These are phyloP conservation scores for Ophiocordyceps robertsii DNA, from an alignment of 2,329 filamentous ascomycete genomes.

Conservation along the genomic window DNA sequence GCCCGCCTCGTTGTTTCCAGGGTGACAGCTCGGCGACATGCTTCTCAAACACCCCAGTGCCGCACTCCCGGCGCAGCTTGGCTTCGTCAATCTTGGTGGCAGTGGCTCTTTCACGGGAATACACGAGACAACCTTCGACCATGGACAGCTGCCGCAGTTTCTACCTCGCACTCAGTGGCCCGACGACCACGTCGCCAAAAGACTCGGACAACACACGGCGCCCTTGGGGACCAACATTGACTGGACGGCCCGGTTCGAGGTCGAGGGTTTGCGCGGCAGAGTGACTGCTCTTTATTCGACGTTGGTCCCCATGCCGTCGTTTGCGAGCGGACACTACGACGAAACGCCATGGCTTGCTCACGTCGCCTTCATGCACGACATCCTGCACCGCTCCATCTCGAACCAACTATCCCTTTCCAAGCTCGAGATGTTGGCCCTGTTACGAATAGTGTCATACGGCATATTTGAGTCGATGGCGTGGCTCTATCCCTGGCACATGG, in stretches of 20 bases:
- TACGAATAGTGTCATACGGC: conserved; percentile 8
- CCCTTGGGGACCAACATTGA: neutral
- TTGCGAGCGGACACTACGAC: conserved; percentile 4
- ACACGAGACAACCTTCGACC: conserved; percentile 2
- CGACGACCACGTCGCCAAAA: neutral
- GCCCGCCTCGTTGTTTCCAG: no score
- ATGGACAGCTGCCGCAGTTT: conserved; percentile 8
- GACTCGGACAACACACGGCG: neutral
- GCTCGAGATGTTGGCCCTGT: conserved; percentile 4
- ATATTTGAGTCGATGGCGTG: conserved; percentile 5
- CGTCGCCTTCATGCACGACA: conserved; percentile 4
- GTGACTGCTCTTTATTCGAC: conserved; percentile 1
- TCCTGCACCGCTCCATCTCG: conserved; percentile 4
- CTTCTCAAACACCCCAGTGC: no score
- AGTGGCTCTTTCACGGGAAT: neutral
- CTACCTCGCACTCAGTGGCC: conserved; percentile 7
- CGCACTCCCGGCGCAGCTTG: neutral
- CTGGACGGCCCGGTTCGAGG: neutral
- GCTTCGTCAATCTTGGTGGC: neutral
- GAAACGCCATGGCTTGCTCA: conserved; percentile 5
- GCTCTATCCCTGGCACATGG: conserved; percentile 3
- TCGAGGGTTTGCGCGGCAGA: neutral
- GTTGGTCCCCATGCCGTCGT: conserved; percentile 7
- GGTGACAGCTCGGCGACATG: no score
- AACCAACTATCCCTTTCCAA: neutral